Evolutionary conservation across 2,329 filamentous ascomycete genomes (phyloP), one percentile per base, ranked within the genome.

Genomic region (Stemphylium vesicarium): DNA sequence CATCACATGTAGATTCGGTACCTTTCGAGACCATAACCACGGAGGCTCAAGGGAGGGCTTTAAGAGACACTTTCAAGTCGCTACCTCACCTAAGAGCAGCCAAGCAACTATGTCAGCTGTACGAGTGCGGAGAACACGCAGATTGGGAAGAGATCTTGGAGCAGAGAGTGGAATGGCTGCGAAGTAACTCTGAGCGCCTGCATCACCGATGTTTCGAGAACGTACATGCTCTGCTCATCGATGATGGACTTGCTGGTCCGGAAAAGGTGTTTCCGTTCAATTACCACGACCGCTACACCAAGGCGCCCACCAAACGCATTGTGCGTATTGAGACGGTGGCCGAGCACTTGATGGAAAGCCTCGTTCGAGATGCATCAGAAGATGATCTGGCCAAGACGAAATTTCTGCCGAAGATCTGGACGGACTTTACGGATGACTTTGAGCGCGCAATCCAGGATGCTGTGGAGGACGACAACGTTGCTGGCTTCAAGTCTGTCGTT

Each of bases 401-500:
- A 13, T 76, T 73, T 49, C 65, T 75, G 8, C 70, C 70, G 33
- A 59, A 74, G 61, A 75, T 68, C 26, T 80, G 78, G 73, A 67
- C 76, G 1, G 68, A 65, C 26, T 83, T 85, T 64, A 74, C 82
- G 11, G 73, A 75, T 3, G 77, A 79, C 4, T 87, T 87, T 53
- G 77, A 79, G 47, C 68, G 74, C 2, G 74, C 79, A 20, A 86
- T 95, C 32, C 69, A 77, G 10, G 74, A 80, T 1, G 82, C 85
- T 2, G 80, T 92, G 22, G 77, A 80, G 0, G 87, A 95, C 66
- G 77, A 84, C 0, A 82, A 87, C 15, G 87, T 96, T 2, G 90
- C 85, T 1, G 91, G 84, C 2, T 96, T 96, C 82, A 95, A 96
- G 74, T 90, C 87, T 1, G 86, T 93, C 43, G 85, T 96, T 50